These are phyloP conservation scores for Alternaria atra DNA, from an alignment of 2,329 filamentous ascomycete genomes.

Conservation along the genomic window DNA sequence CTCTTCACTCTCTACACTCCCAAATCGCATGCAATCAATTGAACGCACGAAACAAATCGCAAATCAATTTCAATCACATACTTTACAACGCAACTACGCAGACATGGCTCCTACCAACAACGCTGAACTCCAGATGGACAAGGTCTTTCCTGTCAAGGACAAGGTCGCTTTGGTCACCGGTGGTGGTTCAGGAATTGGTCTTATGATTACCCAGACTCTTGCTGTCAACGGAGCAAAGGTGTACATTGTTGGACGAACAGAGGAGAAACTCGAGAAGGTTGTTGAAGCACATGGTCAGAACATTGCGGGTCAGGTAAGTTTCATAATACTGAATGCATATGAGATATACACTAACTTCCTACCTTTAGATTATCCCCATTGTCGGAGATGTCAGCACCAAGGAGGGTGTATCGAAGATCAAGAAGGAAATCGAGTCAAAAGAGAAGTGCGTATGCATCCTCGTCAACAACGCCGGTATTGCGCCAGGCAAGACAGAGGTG, in stretches of 20 bases:
- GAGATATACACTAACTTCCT: not conserved
- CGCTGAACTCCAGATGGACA: conserved; percentile 40
- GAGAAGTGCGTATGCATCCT: conserved; percentile 58
- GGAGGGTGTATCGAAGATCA: conserved; percentile 54
- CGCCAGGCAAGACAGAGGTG: conserved; percentile 48
- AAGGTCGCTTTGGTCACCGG: conserved; percentile 56
- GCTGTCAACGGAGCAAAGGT: conserved; percentile 59
- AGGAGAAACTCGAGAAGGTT: conserved; percentile 60
- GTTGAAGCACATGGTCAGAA: conserved; percentile 55
- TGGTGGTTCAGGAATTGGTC: conserved; percentile 58
- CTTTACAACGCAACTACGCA: conserved; percentile 23
- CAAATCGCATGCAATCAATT: conserved; percentile 19
- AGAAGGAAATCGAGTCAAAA: conserved; percentile 54
- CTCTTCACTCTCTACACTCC: conserved; percentile 4
- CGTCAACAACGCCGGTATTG: conserved; percentile 56
- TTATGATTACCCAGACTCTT: conserved; percentile 59
- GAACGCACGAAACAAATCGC: conserved; percentile 22
- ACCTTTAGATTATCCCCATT: conserved; percentile 53
- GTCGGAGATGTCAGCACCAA: conserved; percentile 57
- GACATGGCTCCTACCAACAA: conserved; percentile 47
- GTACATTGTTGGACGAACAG: conserved; percentile 59
- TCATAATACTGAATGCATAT: not conserved
- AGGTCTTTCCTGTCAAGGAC: conserved; percentile 51
- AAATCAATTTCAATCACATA: conserved; percentile 20
- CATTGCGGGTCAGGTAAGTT: conserved; percentile 49